Evolutionary conservation across 495 filamentous ascomycete genomes (phyloP), one percentile per base, ranked within the genome.

Genomic region (Aspergillus kassunensis): DNA sequence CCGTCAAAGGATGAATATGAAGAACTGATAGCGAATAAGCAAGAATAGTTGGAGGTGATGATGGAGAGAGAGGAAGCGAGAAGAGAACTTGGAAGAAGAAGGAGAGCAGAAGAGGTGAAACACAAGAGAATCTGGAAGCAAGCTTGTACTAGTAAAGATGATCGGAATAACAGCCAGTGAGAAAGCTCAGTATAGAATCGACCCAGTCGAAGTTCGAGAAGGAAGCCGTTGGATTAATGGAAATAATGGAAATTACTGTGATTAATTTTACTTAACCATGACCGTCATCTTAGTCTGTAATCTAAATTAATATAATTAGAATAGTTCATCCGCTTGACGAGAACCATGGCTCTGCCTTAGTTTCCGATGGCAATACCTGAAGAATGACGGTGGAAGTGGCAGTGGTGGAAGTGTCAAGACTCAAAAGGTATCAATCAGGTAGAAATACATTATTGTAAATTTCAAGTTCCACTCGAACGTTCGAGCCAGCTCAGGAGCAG

Each of bases 81-180:
- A 53, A 47, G 33, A n/a, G n/a, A n/a, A n/a, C n/a, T n/a, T n/a
- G n/a, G n/a, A 40, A 44, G 50, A 30, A 53, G 54, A 37, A 21
- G 39, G 19, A 15, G 41, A 51, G 10, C 45, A 48, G 48, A 36
- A 49, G 31, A 55, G 35, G 60, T 55, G 54, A 57, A 57, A 60
- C 57, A 59, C 56, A 63, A 52, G 53, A 54, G 56, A 56, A 56
- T 58, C 55, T 47, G 50, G 49, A 62, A 55, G 59, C 58, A 57
- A 50, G n/a, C n/a, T n/a, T 43, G 27, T 11, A 56, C 30, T 46
- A 46, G 41, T 44, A 33, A 46, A 62, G 60, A 50, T 62, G 53
- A 57, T 62, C 41, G 54, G 51, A 48, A 27, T 44, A 24, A 24
- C 18, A 55, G 54, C 59, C 55, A 61, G 53, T 58, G 41, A 58